Evolutionary conservation across 1,139 yeast species (phyloP).

Genomic region (Kodamaea plutei): DNA sequence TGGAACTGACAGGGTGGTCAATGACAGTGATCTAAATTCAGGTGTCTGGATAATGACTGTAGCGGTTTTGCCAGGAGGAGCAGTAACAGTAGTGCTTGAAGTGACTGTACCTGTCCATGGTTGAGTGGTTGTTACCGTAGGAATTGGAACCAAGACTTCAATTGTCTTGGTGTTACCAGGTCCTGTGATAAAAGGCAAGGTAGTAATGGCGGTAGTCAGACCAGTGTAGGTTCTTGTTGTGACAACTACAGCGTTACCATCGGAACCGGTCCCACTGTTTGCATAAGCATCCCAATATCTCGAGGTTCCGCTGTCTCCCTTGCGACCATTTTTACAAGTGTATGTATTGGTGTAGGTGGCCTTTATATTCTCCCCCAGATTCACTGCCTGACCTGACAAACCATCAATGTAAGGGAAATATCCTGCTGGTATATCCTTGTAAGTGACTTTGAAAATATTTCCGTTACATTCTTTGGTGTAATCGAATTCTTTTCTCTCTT

Average conservation of each 20-base stretch:
- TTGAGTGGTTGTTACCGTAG: slow-evolving; percentile 11
- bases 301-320: too few relatives aligned
- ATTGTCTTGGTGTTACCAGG: slow-evolving; percentile 5
- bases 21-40: slow-evolving; percentile 10
- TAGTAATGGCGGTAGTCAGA: slow-evolving; percentile 17
- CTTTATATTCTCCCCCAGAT: slow-evolving; percentile 2
- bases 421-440: slow-evolving; percentile 26
- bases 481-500: slow-evolving; percentile 6
- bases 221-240: slow-evolving; percentile 25
- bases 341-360: slow-evolving; percentile 14
- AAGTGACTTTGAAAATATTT: slow-evolving; percentile 11
- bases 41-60: slow-evolving; percentile 16
- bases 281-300: slow-evolving; percentile 9
- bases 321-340: slow-evolving; percentile 11
- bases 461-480: slow-evolving; percentile 16
- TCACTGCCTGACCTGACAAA: slow-evolving; percentile 7
- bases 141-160: slow-evolving; percentile 11
- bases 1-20: slow-evolving; percentile 15
- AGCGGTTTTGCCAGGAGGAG: slow-evolving; percentile 15
- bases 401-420: slow-evolving; percentile 25
- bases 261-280: slow-evolving; percentile 15
- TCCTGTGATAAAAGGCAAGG: slow-evolving; percentile 13
- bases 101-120: slow-evolving; percentile 10
- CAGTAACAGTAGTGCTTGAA: slow-evolving; percentile 2
- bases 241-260: slow-evolving; percentile 19